These are phyloP conservation scores for Mycena metata DNA, from an alignment of 768 basidiomycete genomes.

Conservation along the genomic window DNA sequence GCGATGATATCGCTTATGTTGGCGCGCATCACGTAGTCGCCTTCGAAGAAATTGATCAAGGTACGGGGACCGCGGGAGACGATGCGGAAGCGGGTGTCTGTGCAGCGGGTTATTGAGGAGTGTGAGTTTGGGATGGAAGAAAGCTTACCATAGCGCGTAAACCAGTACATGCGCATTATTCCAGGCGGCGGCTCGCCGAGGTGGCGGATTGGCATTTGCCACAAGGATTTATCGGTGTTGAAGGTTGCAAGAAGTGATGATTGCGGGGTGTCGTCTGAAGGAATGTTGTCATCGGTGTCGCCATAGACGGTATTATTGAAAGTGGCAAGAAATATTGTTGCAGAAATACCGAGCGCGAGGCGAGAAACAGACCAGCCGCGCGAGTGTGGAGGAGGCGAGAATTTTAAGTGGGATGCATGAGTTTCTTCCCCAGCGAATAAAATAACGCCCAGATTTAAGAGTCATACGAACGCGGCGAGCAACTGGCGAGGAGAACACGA, in stretches of 20 bases:
- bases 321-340: slow-evolving; percentile 16
- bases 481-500: too few species aligned
- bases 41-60: slow-evolving; percentile 28
- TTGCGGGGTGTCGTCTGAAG: background rate
- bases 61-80: slow-evolving; percentile 15
- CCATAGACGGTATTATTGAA: slow-evolving; percentile 18
- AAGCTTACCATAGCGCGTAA: slow-evolving; percentile 15
- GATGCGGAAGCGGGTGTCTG: slow-evolving; percentile 26
- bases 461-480: slow-evolving; percentile 10
- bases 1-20: slow-evolving; percentile 19
- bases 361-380: slow-evolving; percentile 3
- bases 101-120: background rate
- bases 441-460: slow-evolving; percentile 8
- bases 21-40: slow-evolving; percentile 21
- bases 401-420: background rate
- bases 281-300: too few species aligned
- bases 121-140: background rate
- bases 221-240: slow-evolving; percentile 8
- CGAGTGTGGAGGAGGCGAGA: background rate
- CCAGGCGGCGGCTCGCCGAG: slow-evolving; percentile 17
- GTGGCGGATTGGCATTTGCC: slow-evolving; percentile 7
- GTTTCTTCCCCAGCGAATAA: slow-evolving; percentile 16
- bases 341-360: slow-evolving; percentile 22
- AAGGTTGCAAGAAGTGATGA: slow-evolving; percentile 18
- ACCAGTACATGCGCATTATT: slow-evolving; percentile 22